Percentiles rank a stretch among this genome's conserved stretches.
phyloP scores from a whole-genome alignment of 306 rosid species.

The Quercus ilex region DNA sequence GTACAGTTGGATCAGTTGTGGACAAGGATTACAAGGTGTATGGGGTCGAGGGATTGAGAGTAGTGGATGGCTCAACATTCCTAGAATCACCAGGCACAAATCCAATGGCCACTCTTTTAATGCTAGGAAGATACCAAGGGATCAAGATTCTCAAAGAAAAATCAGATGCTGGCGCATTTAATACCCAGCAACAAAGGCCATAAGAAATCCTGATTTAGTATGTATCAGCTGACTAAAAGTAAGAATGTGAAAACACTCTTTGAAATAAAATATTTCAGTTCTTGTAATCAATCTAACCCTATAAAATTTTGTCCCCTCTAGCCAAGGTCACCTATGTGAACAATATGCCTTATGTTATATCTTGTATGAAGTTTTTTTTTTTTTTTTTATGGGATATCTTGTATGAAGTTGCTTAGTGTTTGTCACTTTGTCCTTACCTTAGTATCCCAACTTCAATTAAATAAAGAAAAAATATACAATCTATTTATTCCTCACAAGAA shows the following conservation, averaged over 20 bases:
- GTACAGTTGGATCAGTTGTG: conserved; percentile 54
- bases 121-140: conserved; percentile 84
- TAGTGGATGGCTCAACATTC: conserved; percentile 71
- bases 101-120: conserved; percentile 67
- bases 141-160: conserved; percentile 47
- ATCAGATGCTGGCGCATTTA: background rate
- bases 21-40: conserved; percentile 49
- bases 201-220: background rate
- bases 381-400: background rate
- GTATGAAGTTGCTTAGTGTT: background rate
- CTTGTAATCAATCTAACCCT: background rate
- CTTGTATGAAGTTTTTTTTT: background rate
- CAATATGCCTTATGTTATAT: background rate
- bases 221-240: background rate
- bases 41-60: conserved; percentile 46
- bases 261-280: background rate
- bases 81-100: conserved; percentile 72
- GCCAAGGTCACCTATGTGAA: background rate
- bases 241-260: background rate
- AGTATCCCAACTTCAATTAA: no score
- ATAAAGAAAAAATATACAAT: background rate
- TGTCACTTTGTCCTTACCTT: no score
- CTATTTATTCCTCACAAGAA: background rate
- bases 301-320: background rate
- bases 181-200: background rate